Base-by-base conservation (phyloP, 352 stramenopile species). In the Pythium inflatum region DNA sequence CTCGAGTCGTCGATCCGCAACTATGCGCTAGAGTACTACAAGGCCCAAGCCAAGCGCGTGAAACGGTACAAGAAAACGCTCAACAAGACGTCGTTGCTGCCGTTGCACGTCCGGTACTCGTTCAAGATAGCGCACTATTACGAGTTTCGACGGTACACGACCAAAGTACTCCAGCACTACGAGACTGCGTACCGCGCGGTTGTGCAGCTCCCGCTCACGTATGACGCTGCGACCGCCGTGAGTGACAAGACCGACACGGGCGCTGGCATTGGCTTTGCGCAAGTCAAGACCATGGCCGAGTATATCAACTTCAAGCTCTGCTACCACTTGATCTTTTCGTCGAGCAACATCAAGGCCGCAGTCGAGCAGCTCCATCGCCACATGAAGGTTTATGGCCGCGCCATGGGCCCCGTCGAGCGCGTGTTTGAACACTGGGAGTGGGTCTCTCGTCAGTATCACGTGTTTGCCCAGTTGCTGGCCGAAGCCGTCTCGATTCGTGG, bases 81-180 rank as follows among this genome's bases (percentile, higher is more conserved):
- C 16, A 80, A 76, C 57, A 94, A 93, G 74, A 83, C 70, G 5
- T 71, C 72, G n/a, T 78, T 85, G 30, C 71, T 88, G 57, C 76
- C 77, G 7, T 61, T 95, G 24, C 81, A 89, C 28, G 83, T 87
- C 13, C 79, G 89, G n/a, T 79, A 93, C 48, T 90, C 83, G 62
- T 96, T 96, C 68, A 96, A 96, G 78, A 93, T 95, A 43, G 89
- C 87, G 22, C 89, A 96, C 61, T 96, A 93, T 62, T 95, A 95
- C 57, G 89, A 96, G 72, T 96, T 96, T 60, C 78, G 89, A 49
- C 77, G 88, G 7, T 91, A 93, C 59, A 95, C 86, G 48, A 92
- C 83, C 54, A 96, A 96, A 61, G 86, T 95, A 41, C 54, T 96
- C 31, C 80, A 93, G 54, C 81, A 96, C 63, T 96, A 96, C 54